Evolutionary conservation across 1,139 yeast species (phyloP), one percentile per base, ranked within the genome.

Genomic region (Suhomyces chickasaworum): DNA sequence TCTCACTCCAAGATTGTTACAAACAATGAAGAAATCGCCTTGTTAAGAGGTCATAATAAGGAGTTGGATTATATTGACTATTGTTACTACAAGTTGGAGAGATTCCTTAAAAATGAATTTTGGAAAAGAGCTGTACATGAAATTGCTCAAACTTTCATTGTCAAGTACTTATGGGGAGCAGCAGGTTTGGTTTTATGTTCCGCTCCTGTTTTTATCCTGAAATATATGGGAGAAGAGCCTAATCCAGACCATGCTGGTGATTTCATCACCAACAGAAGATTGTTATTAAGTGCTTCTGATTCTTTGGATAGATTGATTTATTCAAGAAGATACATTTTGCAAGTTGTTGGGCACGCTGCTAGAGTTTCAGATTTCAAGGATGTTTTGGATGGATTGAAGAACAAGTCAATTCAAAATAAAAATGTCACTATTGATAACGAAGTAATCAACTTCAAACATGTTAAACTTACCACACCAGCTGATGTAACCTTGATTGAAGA

Each of bases 91-190:
- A 85, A 87, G 49, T 73, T 90, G 54, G 95, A 88, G 54, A 75
- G 86, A 52, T 93, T 90, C 66, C 78, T 85, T 53, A 83, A 87
- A 59, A 78, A 84, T 67, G 95, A 89, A 58, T 79, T 88, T 52
- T 81, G 90, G 69, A 83, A 88, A 53, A 75, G 84, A 60, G 90
- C 89, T 0, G 65, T 86, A 20, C 89, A 80, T 68, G 96, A 80
- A 68, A 83, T 78, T 63, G 90, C 86, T 37, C 91, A 85, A 63
- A 88, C 81, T 47, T 91, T 90, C 60, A 84, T 89, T 52, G 93
- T 91, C 50, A 91, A 91, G 64, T 91, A 91, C 65, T 81, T 90
- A 46, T 87, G 97, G 95, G 97, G 98, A 50, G 97, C 97, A 3
- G 89, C 95, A 38, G 97, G 98, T 6, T 77, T 91, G 51, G 82